Evolutionary conservation across 108 stramenopile species (phyloP).

Genomic region (Nannochloropsis gaditana): DNA sequence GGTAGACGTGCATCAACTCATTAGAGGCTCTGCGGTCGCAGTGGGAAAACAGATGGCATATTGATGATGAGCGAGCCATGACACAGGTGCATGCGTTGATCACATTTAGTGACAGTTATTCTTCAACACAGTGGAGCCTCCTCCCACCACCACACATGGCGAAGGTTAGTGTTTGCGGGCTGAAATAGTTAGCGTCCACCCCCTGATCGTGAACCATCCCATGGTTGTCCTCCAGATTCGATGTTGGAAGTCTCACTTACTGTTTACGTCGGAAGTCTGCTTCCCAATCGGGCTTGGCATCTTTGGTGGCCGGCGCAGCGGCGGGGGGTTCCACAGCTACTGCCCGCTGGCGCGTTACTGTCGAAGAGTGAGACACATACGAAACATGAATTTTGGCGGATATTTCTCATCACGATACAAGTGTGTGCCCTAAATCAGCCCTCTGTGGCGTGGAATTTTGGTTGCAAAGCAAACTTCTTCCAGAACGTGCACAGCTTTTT

Average conservation of each 20-base stretch:
- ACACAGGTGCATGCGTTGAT: too few relatives aligned
- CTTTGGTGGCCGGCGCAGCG: background rate
- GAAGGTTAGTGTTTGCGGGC: too few relatives aligned
- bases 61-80: too few relatives aligned
- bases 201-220: too few relatives aligned
- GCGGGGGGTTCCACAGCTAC: conserved; percentile 1
- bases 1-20: conserved; percentile 61
- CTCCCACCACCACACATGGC: too few relatives aligned
- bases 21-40: background rate
- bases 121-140: too few relatives aligned
- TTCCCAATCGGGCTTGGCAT: conserved; percentile 52
- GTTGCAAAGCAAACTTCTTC: too few relatives aligned
- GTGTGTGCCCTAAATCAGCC: background rate
- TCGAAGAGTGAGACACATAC: background rate
- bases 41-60: conserved; percentile 33
- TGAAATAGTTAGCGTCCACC: too few relatives aligned
- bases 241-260: background rate
- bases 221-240: too few relatives aligned
- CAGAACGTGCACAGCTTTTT: background rate
- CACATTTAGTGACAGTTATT: too few relatives aligned
- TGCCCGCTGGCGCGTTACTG: background rate
- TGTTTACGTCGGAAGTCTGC: conserved; percentile 54
- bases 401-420: background rate
- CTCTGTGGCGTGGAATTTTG: background rate
- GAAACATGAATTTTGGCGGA: background rate